These are phyloP conservation scores for Luzula sylvatica DNA, from an alignment of 176 grass and related monocot genomes.

Conservation along the genomic window DNA sequence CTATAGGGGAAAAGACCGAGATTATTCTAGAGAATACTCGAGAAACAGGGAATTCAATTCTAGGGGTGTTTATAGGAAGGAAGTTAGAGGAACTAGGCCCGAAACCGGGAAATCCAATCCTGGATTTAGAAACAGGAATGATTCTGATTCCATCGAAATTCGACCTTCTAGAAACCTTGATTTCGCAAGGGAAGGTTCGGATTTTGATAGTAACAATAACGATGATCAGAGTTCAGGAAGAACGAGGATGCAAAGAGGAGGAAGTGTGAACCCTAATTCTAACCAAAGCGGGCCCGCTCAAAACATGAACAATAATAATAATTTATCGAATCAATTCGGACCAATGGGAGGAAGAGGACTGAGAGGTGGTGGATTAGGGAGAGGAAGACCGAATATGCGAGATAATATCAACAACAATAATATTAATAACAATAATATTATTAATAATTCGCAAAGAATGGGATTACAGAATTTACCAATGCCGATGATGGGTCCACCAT, in stretches of 20 bases:
- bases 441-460: slow-evolving; percentile 40
- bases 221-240: slow-evolving; percentile 19
- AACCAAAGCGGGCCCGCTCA: no score
- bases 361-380: slow-evolving; percentile 47
- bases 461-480: slow-evolving; percentile 46
- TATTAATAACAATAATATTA: no score
- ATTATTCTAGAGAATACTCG: slow-evolving; percentile 43
- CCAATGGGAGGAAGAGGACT: slow-evolving; percentile 27
- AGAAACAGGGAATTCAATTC: slow-evolving; percentile 36
- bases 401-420: slow-evolving; percentile 3
- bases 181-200: slow-evolving; percentile 60
- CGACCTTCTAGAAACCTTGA: slow-evolving; percentile 70
- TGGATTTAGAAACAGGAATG: slow-evolving; percentile 58
- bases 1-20: no score
- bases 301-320: slow-evolving; percentile 20
- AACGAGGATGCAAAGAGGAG: slow-evolving; percentile 29
- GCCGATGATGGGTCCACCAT: slow-evolving; percentile 61
- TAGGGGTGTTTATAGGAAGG: slow-evolving; percentile 47
- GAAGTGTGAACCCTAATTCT: slow-evolving; percentile 13
- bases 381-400: slow-evolving; percentile 63
- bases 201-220: slow-evolving; percentile 48
- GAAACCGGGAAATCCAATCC: slow-evolving; percentile 49
- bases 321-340: slow-evolving; percentile 27
- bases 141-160: slow-evolving; percentile 94
- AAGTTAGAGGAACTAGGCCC: slow-evolving; percentile 59